Conservation (phyloP, 352 stramenopile genomes). For the Globisporangium parvum region DNA sequence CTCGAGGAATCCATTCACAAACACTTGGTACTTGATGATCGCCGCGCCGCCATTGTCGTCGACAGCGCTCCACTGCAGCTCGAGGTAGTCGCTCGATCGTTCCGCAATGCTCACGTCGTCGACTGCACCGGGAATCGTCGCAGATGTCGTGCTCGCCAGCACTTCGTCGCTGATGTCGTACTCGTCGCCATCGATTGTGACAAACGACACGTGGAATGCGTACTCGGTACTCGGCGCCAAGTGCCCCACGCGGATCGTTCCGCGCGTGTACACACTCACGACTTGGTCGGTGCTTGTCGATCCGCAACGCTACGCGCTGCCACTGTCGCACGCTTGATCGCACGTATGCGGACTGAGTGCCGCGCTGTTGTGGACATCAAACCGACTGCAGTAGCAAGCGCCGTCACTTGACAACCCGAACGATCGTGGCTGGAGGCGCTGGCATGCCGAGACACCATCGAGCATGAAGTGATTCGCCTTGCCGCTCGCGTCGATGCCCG, state of each 20-base stretch:
- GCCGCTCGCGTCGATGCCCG: constrained; percentile 21
- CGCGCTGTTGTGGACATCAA: not conserved
- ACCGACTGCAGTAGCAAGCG: constrained; percentile 35
- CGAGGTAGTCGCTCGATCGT: constrained; percentile 17
- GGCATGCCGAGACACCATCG: constrained; percentile 4
- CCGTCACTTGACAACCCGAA: constrained; percentile 28
- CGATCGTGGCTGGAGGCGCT: constrained; percentile 6
- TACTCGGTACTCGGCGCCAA: constrained; percentile 28
- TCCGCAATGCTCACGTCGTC: constrained; percentile 25
- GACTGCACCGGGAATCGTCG: constrained; percentile 33
- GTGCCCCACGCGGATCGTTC: constrained; percentile 26
- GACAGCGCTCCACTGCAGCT: constrained; percentile 39
- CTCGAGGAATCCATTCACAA: constrained; percentile 33
- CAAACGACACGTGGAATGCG: constrained; percentile 25
- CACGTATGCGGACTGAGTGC: constrained; percentile 10
- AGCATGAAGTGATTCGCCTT: constrained; percentile 39
- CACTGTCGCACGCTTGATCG: constrained; percentile 18
- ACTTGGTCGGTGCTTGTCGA: constrained; percentile 12
- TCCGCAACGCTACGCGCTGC: constrained; percentile 10
- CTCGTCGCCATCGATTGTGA: constrained; percentile 20
- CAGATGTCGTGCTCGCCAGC: constrained; percentile 20
- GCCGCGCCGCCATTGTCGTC: constrained; percentile 34
- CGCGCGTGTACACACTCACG: constrained; percentile 27
- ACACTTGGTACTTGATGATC: constrained; percentile 35
- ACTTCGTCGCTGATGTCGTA: constrained; percentile 25